phyloP scores from a whole-genome alignment of 345 rosid species.

The Erodium maritimum region DNA sequence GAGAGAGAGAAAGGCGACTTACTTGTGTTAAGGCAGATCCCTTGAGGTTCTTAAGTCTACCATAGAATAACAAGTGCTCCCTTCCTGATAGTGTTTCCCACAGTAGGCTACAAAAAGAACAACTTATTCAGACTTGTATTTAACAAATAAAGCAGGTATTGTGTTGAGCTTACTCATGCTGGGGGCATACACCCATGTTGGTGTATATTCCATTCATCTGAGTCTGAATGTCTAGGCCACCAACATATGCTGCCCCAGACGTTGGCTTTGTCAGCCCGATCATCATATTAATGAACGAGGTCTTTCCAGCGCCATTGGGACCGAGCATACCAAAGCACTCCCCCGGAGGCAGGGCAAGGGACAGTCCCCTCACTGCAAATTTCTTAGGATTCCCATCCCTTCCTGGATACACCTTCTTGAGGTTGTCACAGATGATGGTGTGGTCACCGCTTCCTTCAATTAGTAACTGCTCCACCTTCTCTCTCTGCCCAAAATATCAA shows the following conservation, averaged over 20 bases:
- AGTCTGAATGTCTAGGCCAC: slow-evolving; percentile 57
- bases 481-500: slow-evolving; percentile 28
- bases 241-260: slow-evolving; percentile 66
- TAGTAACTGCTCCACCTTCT: slow-evolving; percentile 61
- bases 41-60: slow-evolving; percentile 86
- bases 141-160: background rate
- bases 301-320: slow-evolving; percentile 98
- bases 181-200: slow-evolving; percentile 97
- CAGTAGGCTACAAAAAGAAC: slow-evolving; percentile 46
- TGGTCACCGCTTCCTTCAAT: slow-evolving; percentile 40
- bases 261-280: slow-evolving; percentile 79
- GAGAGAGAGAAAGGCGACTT: too few species aligned
- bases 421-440: slow-evolving; percentile 52
- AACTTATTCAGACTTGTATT: background rate
- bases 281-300: slow-evolving; percentile 95
- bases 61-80: slow-evolving; percentile 87
- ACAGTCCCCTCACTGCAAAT: slow-evolving; percentile 73
- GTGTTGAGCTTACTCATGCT: slow-evolving; percentile 58
- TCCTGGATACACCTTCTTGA: slow-evolving; percentile 77
- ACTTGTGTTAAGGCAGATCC: slow-evolving; percentile 58
- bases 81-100: slow-evolving; percentile 92
- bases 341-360: slow-evolving; percentile 80
- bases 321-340: slow-evolving; percentile 98
- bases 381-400: slow-evolving; percentile 84
- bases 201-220: slow-evolving; percentile 77